Base-by-base conservation (phyloP, 164 flowering plant species). In the Chimonanthus salicifolius region DNA sequence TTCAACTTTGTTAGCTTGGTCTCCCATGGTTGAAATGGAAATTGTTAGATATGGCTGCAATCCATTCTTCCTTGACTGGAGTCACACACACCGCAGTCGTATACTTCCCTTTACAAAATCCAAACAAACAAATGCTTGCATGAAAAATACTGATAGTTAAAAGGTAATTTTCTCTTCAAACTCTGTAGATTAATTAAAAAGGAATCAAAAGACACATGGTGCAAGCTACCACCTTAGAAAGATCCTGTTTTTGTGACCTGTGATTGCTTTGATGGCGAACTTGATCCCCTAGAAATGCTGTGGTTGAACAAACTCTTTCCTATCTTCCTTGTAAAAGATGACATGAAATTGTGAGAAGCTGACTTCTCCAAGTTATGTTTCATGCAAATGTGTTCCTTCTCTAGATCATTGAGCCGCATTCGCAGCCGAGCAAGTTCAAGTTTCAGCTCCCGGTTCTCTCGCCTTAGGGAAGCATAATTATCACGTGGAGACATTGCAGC, bases 401-500 rank as follows among this genome's bases (percentile, higher is more conserved):
- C 98, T 49, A 94, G 77, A 80, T 94, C 98, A 78, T 88, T 94
- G 13, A 94, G 81, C 75, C 97, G 84, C 98, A 94, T 94, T 68
- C 98, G 54, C 75, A 94, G 63, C 47, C 98, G 85, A 71, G 98
- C 86, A 50, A 94, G 88, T 81, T 94, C 98, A 60, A 94, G 94
- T 78, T 94, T 94, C 67, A 94, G 85, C 78, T 94, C 98, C 62
- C 97, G 81, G 74, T 94, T 94, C 79, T 94, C 98, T 78, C 94
- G 77, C 84, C 98, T 86, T 60, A 92, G 73, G 64, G 97, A 94
- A n/a, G 98, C 98, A 75, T 94, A 94, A 74, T 92, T 94, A 82
- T 94, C 98, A 72, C 89, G 80, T 0, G 97, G 98, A 68, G 97
- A 94, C 91, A 92, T 89, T 62, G 95, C 88, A 49, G 94, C 96